Conservation (phyloP, 139 green algal genomes). For the Mychonastes homosphaera region DNA sequence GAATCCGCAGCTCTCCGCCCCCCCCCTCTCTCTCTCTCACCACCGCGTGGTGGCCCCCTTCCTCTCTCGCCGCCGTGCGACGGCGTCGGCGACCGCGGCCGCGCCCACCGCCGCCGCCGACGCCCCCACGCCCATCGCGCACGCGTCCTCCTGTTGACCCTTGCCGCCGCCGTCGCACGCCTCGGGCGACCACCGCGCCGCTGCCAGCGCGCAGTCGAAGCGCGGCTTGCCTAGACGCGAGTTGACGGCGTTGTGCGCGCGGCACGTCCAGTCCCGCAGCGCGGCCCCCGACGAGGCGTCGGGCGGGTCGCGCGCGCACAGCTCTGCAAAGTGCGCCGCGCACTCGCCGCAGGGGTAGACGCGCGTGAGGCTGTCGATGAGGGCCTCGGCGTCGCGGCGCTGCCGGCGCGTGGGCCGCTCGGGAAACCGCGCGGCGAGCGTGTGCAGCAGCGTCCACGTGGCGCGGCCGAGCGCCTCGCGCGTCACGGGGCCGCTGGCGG, state of each 20-base stretch:
- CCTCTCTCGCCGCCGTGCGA: too few relatives aligned
- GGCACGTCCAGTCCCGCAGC: constrained; percentile 76
- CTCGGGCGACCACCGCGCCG: constrained; percentile 53
- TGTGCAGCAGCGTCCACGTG: constrained; percentile 91
- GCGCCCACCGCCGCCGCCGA: too few relatives aligned
- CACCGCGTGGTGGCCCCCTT: too few relatives aligned
- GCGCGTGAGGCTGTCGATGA: constrained; percentile 65
- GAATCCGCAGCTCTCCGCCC: too few relatives aligned
- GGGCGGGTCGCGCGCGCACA: constrained; percentile 50
- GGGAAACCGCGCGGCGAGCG: constrained; percentile 81
- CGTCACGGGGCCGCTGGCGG: constrained; percentile 10
- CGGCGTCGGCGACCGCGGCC: too few relatives aligned
- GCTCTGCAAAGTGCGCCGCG: constrained; percentile 70
- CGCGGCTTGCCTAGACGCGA: constrained; percentile 57
- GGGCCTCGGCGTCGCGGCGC: constrained; percentile 41
- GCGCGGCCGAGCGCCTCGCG: constrained; percentile 70
- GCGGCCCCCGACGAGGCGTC: constrained; percentile 28
- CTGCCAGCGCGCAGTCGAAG: constrained; percentile 75
- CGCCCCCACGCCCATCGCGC: too few relatives aligned
- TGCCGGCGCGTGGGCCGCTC: constrained; percentile 71
- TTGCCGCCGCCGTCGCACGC: constrained; percentile 43
- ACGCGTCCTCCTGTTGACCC: too few relatives aligned
- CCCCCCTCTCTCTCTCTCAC: too few relatives aligned
- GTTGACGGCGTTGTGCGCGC: constrained; percentile 79
- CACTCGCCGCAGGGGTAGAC: constrained; percentile 93